phyloP scores from a whole-genome alignment of 2,329 filamentous ascomycete genomes.

The Juglanconis oblonga region DNA sequence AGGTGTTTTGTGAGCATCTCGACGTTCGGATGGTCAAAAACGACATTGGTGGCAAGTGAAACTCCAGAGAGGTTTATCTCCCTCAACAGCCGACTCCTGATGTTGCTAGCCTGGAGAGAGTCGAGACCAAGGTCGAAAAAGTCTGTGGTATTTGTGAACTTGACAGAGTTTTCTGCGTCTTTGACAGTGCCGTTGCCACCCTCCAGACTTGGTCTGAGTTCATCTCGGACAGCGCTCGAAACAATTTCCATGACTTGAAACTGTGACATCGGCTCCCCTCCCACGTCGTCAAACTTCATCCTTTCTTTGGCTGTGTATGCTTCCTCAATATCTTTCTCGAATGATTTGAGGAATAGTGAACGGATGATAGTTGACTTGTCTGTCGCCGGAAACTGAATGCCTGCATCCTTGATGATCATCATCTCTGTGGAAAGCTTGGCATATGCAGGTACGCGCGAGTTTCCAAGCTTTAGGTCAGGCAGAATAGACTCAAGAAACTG shows the following conservation, averaged over 20 bases:
- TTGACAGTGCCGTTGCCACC: background rate
- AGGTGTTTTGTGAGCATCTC: background rate
- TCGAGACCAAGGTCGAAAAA: conserved; percentile 4
- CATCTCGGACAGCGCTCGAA: background rate
- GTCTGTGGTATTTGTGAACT: background rate
- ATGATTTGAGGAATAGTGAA: background rate
- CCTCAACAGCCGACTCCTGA: conserved; percentile 1
- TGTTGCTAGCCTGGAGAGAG: conserved; percentile 4
- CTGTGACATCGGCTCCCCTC: background rate
- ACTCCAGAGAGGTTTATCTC: background rate
- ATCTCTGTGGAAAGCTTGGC: conserved; percentile 1
- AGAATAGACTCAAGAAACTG: background rate
- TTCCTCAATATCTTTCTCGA: background rate
- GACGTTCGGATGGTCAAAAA: conserved; percentile 2
- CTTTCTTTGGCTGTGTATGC: background rate
- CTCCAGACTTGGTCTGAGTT: background rate
- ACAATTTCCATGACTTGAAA: background rate
- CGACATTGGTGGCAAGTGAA: conserved; percentile 1
- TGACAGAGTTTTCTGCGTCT: background rate
- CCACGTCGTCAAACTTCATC: background rate
- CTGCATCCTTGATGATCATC: conserved; percentile 4
- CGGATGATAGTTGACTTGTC: conserved; percentile 5
- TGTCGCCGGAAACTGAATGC: background rate
- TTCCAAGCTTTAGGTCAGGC: background rate
- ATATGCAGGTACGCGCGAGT: conserved; percentile 5